Base-by-base conservation (phyloP, 208 protist genomes). In the Strigomonas galati region DNA sequence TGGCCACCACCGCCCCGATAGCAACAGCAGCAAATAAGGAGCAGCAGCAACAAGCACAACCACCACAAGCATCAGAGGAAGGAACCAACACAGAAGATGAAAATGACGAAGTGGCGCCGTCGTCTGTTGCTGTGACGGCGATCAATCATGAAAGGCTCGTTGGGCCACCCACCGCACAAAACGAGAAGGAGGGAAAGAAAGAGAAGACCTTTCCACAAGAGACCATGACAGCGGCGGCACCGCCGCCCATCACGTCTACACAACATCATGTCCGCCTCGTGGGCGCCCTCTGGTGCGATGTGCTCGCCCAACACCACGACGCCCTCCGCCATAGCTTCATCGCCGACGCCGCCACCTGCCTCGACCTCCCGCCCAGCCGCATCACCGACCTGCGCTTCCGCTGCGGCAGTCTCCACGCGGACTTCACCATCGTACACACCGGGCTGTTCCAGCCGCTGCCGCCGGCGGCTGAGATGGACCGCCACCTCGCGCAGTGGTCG, bases 181-280 rank as follows among this genome's bases (percentile, higher is more conserved):
- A 9, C 32, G 32, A 37, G 32, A 9, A 37, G 32, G 32, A 12
- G 32, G 6, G 32, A 37, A 37, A 37, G 2, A 37, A 37, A 37
- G 9, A 37, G 32, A 37, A 12, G 6, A 37, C 32, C n/a, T n/a
- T n/a, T n/a, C n/a, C n/a, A n/a, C n/a, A n/a, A 37, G 32, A 37
- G 9, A 37, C 32, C 6, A 37, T 2, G 6, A 9, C 9, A 37
- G 32, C 9, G 32, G 32, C 2, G 32, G 6, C 32, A 9, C 9
- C 32, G 32, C 9, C 32, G 32, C 32, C 40, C 1, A 19, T 46
- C 12, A 15, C 14, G 3, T 4, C 40, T 15, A n/a, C 74, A 26
- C 65, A 69, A 31, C 78, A 84, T 62, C 65, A 67, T 40, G 53
- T 82, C 21, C 52, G 54, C 17, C 65, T 77, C 7, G 40, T 71